Evolutionary conservation across 2,329 filamentous ascomycete genomes (phyloP).

Genomic region (Sclerotinia spermophila): DNA sequence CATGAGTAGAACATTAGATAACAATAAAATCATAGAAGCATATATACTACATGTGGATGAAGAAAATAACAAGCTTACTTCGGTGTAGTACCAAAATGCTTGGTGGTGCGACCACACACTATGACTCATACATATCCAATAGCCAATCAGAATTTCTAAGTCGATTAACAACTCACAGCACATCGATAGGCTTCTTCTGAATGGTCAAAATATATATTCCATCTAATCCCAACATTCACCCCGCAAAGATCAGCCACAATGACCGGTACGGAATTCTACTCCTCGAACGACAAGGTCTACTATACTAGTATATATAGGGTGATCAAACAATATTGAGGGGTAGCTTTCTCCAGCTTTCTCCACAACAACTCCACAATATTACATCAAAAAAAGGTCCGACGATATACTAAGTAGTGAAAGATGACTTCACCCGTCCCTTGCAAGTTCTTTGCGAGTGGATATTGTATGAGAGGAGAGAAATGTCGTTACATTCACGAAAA

Average conservation of each 20-base stretch:
- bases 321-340: not conserved
- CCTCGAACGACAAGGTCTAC: too few species aligned
- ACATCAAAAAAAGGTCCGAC: not conserved
- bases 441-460: not conserved
- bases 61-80: too few species aligned
- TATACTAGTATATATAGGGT: not conserved
- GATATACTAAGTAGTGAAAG: not conserved
- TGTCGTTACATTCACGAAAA: constrained; percentile 4
- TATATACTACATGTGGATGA: too few species aligned
- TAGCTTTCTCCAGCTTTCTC: not conserved
- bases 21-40: too few species aligned
- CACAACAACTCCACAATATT: not conserved
- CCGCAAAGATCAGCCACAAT: not conserved
- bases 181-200: not conserved
- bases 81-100: not conserved
- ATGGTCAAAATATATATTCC: not conserved
- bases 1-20: too few species aligned
- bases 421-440: not conserved
- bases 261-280: not conserved
- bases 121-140: not conserved
- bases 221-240: not conserved
- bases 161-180: not conserved
- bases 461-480: not conserved
- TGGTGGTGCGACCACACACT: not conserved
- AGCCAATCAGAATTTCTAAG: not conserved